Evolutionary conservation across 2,329 filamentous ascomycete genomes (phyloP).

Genomic region (Diaporthe batatas): DNA sequence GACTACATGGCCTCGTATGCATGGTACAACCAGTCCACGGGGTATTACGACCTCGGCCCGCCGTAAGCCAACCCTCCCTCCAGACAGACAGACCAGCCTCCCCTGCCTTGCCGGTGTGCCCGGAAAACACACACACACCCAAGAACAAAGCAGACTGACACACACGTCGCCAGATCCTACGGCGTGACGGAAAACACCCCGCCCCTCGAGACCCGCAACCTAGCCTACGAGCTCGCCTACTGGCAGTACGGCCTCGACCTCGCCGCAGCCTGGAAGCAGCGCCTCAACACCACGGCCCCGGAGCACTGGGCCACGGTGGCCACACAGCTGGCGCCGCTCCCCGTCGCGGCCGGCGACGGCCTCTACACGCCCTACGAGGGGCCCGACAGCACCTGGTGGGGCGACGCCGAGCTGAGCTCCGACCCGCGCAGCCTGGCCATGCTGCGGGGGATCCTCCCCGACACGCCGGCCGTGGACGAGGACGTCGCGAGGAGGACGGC

Average conservation of each 20-base stretch:
- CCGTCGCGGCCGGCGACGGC: conserved; percentile 52
- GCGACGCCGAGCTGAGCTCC: conserved; percentile 51
- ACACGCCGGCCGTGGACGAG: conserved; percentile 40
- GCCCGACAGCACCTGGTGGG: conserved; percentile 60
- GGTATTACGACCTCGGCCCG: conserved; percentile 58
- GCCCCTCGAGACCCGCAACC: conserved; percentile 60
- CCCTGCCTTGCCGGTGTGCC: no score
- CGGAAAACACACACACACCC: no score
- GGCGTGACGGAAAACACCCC: conserved; percentile 65
- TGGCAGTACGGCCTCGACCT: conserved; percentile 64
- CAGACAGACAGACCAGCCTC: no score
- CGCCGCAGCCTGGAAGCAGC: conserved; percentile 58
- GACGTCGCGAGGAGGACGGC: conserved; percentile 54
- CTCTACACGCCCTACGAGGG: conserved; percentile 63
- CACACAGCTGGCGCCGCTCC: conserved; percentile 59
- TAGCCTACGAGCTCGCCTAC: conserved; percentile 64
- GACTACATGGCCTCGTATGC: conserved; percentile 52
- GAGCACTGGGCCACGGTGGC: conserved; percentile 56
- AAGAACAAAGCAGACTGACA: not conserved
- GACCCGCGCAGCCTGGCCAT: conserved; percentile 62
- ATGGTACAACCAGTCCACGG: conserved; percentile 50
- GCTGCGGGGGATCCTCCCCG: conserved; percentile 59
- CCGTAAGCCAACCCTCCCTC: conserved; percentile 50
- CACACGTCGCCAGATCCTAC: conserved; percentile 53
- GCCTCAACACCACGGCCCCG: conserved; percentile 55